Base-by-base conservation (phyloP, 208 protist species). In the Borovskyia barvae region DNA sequence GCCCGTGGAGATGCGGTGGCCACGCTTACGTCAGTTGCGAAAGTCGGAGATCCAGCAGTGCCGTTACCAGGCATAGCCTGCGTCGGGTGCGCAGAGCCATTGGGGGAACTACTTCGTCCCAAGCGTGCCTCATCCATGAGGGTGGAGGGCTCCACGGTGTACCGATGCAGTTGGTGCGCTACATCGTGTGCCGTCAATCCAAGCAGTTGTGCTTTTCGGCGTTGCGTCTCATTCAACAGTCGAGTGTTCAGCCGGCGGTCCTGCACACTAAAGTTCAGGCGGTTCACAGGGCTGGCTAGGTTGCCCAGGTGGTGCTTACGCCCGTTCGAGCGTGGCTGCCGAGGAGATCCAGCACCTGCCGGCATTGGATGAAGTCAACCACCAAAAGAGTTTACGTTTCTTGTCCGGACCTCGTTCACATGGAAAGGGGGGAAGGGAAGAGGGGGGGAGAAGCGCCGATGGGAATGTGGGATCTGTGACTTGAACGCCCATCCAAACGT, bases 231-330 rank as follows among this genome's bases (percentile, higher is more conserved):
- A 36, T 75, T 62, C 20, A 87, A 57, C 1, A 85, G 61, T 1
- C 80, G 79, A 6, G 77, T 72, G 40, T 85, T 77, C 37, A 76
- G 53, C n/a, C 85, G 81, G 14, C 85, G 74, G 22, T 85, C 81
- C 57, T 88, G 85, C 20, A 92, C 85, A 43, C 50, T 79, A 55
- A 88, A 80, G 26, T 66, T 65, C 2, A 80, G 46, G 3, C 47
- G 45, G n/a, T n/a, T n/a, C 5, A 68, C 46, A 24, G 25, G 55
- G 19, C 6, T 22, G 8, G 2, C 26, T 1, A 15, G 5, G 17
- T 52, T 49, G 2, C 20, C 25, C 3, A 32, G 17, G 15, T 56
- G 50, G 17, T 50, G 59, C 40, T 58, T 63, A 25, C 28, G 8
- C 11, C 53, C 25, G 39, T 24, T 42, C 19, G 35, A 15, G 24